phyloP scores from a whole-genome alignment of 2,329 filamentous ascomycete genomes.

The Neonectria magnoliae region DNA sequence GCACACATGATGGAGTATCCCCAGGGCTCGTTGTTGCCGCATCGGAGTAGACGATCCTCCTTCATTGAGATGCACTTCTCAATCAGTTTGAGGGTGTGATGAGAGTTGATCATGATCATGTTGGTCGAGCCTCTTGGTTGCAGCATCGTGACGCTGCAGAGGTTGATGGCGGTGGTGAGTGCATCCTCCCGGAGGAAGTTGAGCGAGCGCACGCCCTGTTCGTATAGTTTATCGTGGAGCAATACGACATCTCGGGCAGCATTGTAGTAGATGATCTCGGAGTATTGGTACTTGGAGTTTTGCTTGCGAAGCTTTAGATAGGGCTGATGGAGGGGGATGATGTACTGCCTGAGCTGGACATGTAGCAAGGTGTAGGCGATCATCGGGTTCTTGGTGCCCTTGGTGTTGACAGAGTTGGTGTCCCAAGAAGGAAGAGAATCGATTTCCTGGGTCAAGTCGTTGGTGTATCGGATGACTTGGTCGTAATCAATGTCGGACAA shows the following conservation, averaged over 20 bases:
- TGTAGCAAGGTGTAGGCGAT: conserved; percentile 69
- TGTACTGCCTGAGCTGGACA: conserved; percentile 69
- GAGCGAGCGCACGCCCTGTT: conserved; percentile 66
- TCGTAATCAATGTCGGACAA: conserved; percentile 68
- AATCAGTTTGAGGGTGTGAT: conserved; percentile 68
- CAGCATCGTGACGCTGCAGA: conserved; percentile 69
- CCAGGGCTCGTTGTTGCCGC: conserved; percentile 72
- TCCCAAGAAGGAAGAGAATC: conserved; percentile 68
- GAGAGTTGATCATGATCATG: conserved; percentile 70
- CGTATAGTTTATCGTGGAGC: conserved; percentile 68
- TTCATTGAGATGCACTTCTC: conserved; percentile 70
- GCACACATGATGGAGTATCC: conserved; percentile 72
- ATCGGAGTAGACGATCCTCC: conserved; percentile 68
- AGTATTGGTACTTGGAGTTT: conserved; percentile 70
- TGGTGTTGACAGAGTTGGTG: conserved; percentile 49
- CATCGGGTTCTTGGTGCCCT: conserved; percentile 62
- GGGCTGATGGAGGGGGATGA: conserved; percentile 69
- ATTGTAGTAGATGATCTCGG: conserved; percentile 71
- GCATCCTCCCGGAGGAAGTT: conserved; percentile 70
- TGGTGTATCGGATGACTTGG: conserved; percentile 69
- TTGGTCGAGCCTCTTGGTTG: conserved; percentile 68
- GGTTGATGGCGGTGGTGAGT: conserved; percentile 68
- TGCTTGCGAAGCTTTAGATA: conserved; percentile 68
- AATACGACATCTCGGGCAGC: conserved; percentile 69
- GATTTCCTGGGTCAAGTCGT: conserved; percentile 69